Conservation (phyloP, 108 stramenopile genomes). For the Epithemia pelagica region DNA sequence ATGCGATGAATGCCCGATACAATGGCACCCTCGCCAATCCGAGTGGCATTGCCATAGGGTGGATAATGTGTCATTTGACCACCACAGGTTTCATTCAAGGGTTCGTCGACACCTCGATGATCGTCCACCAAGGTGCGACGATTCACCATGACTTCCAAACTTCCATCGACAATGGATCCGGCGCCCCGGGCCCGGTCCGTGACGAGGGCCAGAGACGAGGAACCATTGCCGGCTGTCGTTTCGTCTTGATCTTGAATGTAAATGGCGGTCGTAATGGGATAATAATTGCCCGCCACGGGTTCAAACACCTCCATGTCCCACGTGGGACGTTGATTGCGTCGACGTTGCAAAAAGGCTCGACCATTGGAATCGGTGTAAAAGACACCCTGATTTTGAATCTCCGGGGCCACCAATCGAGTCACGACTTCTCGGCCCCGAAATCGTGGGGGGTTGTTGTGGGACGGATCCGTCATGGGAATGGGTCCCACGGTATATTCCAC, state of each 20-base stretch:
- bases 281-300: conserved; percentile 93
- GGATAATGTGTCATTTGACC: conserved; percentile 65
- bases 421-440: conserved; percentile 81
- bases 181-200: conserved; percentile 90
- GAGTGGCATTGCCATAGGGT: conserved; percentile 73
- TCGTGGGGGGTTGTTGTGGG: neutral
- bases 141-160: conserved; percentile 92
- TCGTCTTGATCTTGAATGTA: conserved; percentile 62
- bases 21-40: conserved; percentile 74
- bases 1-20: conserved; percentile 84
- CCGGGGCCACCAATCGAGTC: conserved; percentile 51
- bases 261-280: conserved; percentile 91
- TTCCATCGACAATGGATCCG: conserved; percentile 72
- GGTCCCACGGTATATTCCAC: conserved; percentile 90
- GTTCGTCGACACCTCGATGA: conserved; percentile 58
- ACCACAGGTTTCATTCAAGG: conserved; percentile 77
- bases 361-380: conserved; percentile 97
- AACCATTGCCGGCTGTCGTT: neutral
- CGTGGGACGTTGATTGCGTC: conserved; percentile 53
- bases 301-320: conserved; percentile 71
- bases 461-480: conserved; percentile 48
- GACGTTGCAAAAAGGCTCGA: conserved; percentile 81
- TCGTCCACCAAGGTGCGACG: conserved; percentile 77
- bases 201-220: conserved; percentile 53
- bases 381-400: conserved; percentile 43